Evolutionary conservation across 495 filamentous ascomycete species (phyloP), one percentile per base, ranked within the genome.

Genomic region (Chaetomidium leptoderma): DNA sequence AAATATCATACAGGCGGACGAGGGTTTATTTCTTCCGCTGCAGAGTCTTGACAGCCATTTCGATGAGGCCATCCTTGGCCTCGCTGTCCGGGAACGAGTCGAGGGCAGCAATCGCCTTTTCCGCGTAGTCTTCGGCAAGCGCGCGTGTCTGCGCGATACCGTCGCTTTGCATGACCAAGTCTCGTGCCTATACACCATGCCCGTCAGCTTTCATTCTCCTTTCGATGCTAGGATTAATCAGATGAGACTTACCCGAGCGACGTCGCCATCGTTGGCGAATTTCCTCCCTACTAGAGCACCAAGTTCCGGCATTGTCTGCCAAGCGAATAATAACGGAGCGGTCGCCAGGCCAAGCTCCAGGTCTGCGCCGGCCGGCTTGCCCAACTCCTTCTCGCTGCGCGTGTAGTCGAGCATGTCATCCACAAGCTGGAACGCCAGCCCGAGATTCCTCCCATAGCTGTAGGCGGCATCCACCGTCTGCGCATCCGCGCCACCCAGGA

Each of bases 331-430:
- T 48, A 97, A 73, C 9, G 93, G 93, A 5, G 93, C 93, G n/a
- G 93, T 98, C 8, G 95, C 93, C 50, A 98, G 78, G 8, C 93
- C 93, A 21, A 98, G 79, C 70, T 97, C 90, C 55, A 98, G 71
- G 73, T 98, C 93, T 16, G 95, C 95, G 27, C 92, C 95, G 8
- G 91, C 88, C 0, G 95, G 92, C 70, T 98, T 98, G 46, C 93
- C 93, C 30, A 98, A 77, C 70, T 96, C 90, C 29, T 83, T 80
- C 37, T 81, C 89, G 26, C 79, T 89, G 44, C 91, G 81, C 0
- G 93, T 97, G 69, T 97, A 98, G 74, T 98, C 93, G 63, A 98
- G 78, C 88, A 98, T 89, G 69, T 98, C 93, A 63, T 98, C 93
- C 11, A 98, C 92, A n/a, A 98, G 77, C 77, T 98, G 93, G 75